These are phyloP conservation scores for Acacia confusa DNA, from an alignment of 306 rosid species.

Conservation along the genomic window DNA sequence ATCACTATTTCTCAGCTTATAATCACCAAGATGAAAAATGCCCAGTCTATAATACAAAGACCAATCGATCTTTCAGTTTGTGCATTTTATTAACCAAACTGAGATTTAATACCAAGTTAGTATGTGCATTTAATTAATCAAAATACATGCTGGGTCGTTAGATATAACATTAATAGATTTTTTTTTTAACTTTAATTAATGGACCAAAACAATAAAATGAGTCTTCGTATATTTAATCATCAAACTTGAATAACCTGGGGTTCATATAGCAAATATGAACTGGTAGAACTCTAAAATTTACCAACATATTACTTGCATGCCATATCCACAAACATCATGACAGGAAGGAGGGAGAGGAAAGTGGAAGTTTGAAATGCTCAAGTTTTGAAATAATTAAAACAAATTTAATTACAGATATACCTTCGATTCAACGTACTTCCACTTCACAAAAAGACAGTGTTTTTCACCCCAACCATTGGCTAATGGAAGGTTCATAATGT, in stretches of 20 bases:
- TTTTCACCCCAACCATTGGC: conserved; percentile 97
- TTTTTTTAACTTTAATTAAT: neutral
- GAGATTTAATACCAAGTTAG: neutral
- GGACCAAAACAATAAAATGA: neutral
- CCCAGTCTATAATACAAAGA: neutral
- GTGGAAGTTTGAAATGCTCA: neutral
- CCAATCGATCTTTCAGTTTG: neutral
- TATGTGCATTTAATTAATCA: neutral
- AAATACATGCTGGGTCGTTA: neutral
- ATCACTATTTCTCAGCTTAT: neutral
- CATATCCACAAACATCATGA: neutral
- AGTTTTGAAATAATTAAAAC: conserved; percentile 9
- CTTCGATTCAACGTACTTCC: conserved; percentile 92
- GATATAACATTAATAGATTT: neutral
- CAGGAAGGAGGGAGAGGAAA: neutral
- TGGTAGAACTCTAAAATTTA: no score
- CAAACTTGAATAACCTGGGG: neutral
- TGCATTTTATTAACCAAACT: conserved; percentile 21
- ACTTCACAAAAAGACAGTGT: conserved; percentile 72
- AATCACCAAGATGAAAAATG: neutral
- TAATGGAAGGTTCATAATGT: conserved; percentile 85
- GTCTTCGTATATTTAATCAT: neutral
- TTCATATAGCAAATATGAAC: neutral
- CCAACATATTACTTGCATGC: neutral
- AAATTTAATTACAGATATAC: conserved; percentile 37